Evolutionary conservation across 805 yeast species (phyloP), one percentile per base, ranked within the genome.

Genomic region (Cyberlindnera euphorbiiphila): DNA sequence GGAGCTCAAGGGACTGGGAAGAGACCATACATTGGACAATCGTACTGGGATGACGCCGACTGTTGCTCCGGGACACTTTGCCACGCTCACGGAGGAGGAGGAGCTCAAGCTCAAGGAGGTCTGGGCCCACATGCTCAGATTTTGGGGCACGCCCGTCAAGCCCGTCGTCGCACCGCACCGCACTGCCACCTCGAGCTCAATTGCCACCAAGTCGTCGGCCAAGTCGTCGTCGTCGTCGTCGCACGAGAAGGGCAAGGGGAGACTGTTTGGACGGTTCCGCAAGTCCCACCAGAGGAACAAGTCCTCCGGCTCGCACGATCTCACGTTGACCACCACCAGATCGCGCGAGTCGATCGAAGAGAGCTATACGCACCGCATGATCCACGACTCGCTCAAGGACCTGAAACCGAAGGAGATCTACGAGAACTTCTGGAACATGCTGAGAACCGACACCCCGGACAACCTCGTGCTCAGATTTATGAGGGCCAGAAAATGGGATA

Each of bases 401-500:
- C 59, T 79, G 42, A 68, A 77, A 17, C 74, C 81, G 0, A 68
- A 67, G 16, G 69, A 67, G 15, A 53, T 78, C 8, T 74, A 75
- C 44, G 59, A 59, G 8, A 69, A 72, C 45, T 68, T 79, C 54
- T 75, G 83, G 81, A 56, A 64, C 29, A 68, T 79, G 69, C 53
- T 78, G 34, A 78, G 91, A 62, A 72, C 78, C 28, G 98, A 91
- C 58, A 70, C 81, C 32, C 84, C 94, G 4, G 99, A 93, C 60
- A 81, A 84, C 51, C 61, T 81, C 48, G 34, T 86, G 21, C 68
- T 89, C 53, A 73, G 95, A 52, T 89, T 82, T 53, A 62, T 85
- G 18, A 72, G 95, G 50, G 96, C 96, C 25, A 78, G 96, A 62
- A 87, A 87, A 62, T 87, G 87, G 81, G 77, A 83, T 47, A 69